Conservation (phyloP, 768 basidiomycete genomes). For the Lactarius sanguifluus region DNA sequence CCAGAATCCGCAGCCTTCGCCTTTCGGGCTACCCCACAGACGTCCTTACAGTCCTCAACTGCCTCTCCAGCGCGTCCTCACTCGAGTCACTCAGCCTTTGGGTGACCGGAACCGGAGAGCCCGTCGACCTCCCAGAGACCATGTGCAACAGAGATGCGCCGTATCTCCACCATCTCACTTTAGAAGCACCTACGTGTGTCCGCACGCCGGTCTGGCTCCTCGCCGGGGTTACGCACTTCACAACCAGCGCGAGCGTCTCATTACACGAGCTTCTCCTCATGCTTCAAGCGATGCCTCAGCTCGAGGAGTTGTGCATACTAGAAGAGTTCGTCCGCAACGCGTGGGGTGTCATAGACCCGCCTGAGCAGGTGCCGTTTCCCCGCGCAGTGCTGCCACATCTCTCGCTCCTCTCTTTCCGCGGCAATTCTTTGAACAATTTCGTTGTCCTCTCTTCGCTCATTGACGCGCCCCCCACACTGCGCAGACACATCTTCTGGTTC, state of each 20-base stretch:
- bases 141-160: slow-evolving; percentile 11
- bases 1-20: slow-evolving; percentile 17
- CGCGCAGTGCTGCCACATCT: slow-evolving; percentile 5
- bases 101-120: background rate
- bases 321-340: background rate
- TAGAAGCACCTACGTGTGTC: slow-evolving; percentile 1
- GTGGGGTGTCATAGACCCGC: background rate
- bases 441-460: slow-evolving; percentile 9
- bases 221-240: slow-evolving; percentile 14
- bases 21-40: slow-evolving; percentile 7
- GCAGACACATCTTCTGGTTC: slow-evolving; percentile 14
- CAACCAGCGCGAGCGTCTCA: slow-evolving; percentile 6
- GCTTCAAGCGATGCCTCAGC: slow-evolving; percentile 18
- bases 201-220: slow-evolving; percentile 21
- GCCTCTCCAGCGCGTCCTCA: slow-evolving; percentile 15
- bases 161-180: slow-evolving; percentile 11
- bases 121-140: slow-evolving; percentile 5
- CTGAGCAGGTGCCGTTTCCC: background rate
- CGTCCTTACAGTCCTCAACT: slow-evolving; percentile 13
- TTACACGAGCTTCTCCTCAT: background rate
- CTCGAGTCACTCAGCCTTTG: slow-evolving; percentile 13
- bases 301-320: slow-evolving; percentile 12
- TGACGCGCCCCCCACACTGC: slow-evolving; percentile 15
- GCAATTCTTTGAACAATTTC: background rate
- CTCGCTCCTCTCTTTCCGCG: slow-evolving; percentile 10